Evolutionary conservation across 257 asterid genomes (phyloP), one percentile per base, ranked within the genome.

Genomic region (Solanum verrucosum): DNA sequence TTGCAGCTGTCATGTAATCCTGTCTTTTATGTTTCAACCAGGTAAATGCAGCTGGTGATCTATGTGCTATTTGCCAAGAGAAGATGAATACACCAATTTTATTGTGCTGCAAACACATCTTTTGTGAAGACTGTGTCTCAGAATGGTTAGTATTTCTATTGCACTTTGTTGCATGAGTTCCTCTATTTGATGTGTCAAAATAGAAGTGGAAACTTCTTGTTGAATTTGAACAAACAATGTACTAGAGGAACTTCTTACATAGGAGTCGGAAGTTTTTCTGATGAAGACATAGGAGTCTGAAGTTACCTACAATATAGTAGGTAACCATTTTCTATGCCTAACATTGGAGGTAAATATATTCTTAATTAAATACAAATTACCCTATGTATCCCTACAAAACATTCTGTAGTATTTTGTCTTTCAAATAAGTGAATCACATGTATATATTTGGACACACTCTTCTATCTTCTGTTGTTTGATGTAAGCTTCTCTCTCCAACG

Each of bases 31-130:
- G 29, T 20, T 82, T 29, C 85, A 82, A 82, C 68, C 90, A 94
- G 98, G 96, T 94, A 72, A 92, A 89, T 90, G 93, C 90, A 67
- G 95, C 94, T 0, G 98, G 96, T 85, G 98, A 94, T 89, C 86
- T 93, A 65, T 94, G 98, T 91, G 95, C 94, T 86, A 94, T 94
- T 85, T 94, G 96, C 92, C 98, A 93, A 91, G 96, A 93, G 91
- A 94, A 94, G 93, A 93, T 93, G 96, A 94, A 90, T 82, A 74
- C 91, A 23, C 98, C 98, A 49, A 89, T 93, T 87, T 84, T 93
- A 81, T 78, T 94, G 89, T 89, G 92, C 79, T 94, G 98, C 89
- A 93, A 93, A 88, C 98, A 94, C 89, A 91, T 93, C 67, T 94
- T 94, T 87, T 94, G 98, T 72, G 98, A 94, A 92, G 96, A 93